Evolutionary conservation across 441 rosid species (phyloP).

Genomic region (Adansonia madagascariensis): DNA sequence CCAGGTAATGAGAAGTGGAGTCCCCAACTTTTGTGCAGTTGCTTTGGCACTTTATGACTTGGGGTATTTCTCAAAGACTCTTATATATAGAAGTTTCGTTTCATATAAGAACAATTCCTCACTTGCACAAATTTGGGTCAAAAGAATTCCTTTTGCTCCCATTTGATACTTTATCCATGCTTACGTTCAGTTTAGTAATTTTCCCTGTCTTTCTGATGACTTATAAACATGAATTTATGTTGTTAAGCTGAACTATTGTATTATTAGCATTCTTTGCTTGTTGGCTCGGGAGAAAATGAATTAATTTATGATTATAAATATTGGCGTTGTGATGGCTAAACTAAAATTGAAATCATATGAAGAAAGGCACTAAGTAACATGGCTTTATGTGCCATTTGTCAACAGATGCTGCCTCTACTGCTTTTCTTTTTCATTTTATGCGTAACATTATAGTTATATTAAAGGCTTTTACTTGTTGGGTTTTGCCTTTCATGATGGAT

Average conservation of each 20-base stretch:
- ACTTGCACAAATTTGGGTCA: background rate
- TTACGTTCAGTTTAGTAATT: background rate
- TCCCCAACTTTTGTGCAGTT: conserved; percentile 91
- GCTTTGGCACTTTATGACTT: conserved; percentile 75
- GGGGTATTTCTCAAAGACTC: conserved; percentile 54
- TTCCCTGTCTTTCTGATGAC: background rate
- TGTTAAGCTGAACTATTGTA: background rate
- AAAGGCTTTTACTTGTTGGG: background rate
- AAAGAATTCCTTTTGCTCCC: background rate
- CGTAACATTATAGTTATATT: background rate
- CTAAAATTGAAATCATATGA: conserved; percentile 1
- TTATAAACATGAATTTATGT: background rate
- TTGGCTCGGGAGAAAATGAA: background rate
- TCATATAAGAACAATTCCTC: conserved; percentile 4
- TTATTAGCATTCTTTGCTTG: background rate
- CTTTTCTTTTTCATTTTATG: background rate
- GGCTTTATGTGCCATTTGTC: background rate
- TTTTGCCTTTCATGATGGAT: background rate
- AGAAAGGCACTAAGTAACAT: conserved; percentile 9
- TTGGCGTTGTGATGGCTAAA: background rate
- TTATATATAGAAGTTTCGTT: background rate
- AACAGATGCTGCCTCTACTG: background rate
- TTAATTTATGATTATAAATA: background rate
- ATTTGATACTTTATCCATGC: conserved; percentile 4
- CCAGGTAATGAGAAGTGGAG: conserved; percentile 88